Percentiles rank a stretch among this genome's conserved stretches.
Evolutionary conservation across 345 rosid species (phyloP).

Genomic region (Arabidopsis arenosa): DNA sequence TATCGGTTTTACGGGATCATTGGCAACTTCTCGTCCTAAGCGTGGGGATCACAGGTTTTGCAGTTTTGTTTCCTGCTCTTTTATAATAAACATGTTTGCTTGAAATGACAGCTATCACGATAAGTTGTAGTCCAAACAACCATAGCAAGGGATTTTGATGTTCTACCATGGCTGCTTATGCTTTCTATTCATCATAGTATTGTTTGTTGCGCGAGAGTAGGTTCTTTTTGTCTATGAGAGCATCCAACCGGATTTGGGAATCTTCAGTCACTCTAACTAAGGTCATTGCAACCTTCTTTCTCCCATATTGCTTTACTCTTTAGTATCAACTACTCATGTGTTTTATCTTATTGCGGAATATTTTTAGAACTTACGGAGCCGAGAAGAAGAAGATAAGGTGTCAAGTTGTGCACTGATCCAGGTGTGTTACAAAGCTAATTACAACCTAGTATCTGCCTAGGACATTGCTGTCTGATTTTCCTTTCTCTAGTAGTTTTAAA

Average conservation of each 20-base stretch:
- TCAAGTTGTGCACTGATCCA: slow-evolving; percentile 71
- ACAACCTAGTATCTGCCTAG: slow-evolving; percentile 4
- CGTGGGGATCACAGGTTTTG: slow-evolving; percentile 84
- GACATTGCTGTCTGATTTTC: not conserved
- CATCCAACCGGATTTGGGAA: slow-evolving; percentile 60
- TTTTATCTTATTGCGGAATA: not conserved
- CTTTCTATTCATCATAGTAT: not conserved
- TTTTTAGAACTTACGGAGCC: slow-evolving; percentile 64
- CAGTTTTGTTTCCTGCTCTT: not conserved
- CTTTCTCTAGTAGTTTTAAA: not conserved
- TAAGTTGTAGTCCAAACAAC: not conserved
- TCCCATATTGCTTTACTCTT: not conserved
- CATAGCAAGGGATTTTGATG: not conserved
- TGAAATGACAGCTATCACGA: slow-evolving; percentile 4
- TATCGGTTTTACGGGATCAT: slow-evolving; percentile 84
- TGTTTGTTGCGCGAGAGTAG: slow-evolving; percentile 44
- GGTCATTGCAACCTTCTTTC: slow-evolving; percentile 46
- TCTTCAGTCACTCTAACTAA: slow-evolving; percentile 76
- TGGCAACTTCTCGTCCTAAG: slow-evolving; percentile 69
- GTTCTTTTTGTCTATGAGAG: slow-evolving; percentile 77
- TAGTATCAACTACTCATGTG: slow-evolving; percentile 4
- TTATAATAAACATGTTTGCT: not conserved
- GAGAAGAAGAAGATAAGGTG: slow-evolving; percentile 82
- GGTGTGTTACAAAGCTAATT: slow-evolving; percentile 53
- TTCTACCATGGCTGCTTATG: not conserved